Conservation (phyloP, 2,329 filamentous ascomycete genomes). For the Fusarium mangiferae region DNA sequence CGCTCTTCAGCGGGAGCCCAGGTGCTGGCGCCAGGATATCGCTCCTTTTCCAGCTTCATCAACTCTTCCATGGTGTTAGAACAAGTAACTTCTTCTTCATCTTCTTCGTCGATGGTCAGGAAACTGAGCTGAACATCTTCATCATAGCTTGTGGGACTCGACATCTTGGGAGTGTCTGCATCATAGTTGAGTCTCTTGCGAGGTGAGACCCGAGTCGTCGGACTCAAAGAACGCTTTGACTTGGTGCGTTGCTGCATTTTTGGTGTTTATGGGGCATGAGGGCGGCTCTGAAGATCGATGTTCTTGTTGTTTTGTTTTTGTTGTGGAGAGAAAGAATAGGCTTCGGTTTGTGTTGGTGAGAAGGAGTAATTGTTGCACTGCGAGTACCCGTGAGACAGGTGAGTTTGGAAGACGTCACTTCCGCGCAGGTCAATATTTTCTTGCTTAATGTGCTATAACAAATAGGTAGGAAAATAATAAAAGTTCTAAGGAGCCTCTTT, state of each 20-base stretch:
- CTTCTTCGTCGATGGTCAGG: conserved; percentile 7
- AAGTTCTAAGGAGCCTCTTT: background rate
- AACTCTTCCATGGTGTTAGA: conserved; percentile 42
- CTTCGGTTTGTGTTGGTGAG: conserved; percentile 1
- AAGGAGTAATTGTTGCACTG: conserved; percentile 18
- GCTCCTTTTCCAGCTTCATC: conserved; percentile 57
- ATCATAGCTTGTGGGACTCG: conserved; percentile 9
- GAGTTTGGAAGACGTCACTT: conserved; percentile 2
- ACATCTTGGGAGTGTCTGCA: conserved; percentile 8
- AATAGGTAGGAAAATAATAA: accelerated
- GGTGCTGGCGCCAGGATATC: conserved; percentile 55
- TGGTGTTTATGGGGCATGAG: background rate
- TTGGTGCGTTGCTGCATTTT: conserved; percentile 12
- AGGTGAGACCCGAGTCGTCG: conserved; percentile 3
- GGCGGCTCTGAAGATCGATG: background rate
- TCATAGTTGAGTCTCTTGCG: conserved; percentile 1
- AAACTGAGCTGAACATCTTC: conserved; percentile 11
- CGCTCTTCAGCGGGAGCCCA: conserved; percentile 63
- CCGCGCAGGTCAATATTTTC: background rate
- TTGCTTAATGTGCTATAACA: background rate
- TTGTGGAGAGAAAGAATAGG: conserved; percentile 5
- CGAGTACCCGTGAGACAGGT: conserved; percentile 4
- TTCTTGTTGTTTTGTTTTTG: background rate
- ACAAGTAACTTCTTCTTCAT: conserved; percentile 15
- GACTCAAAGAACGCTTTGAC: conserved; percentile 17